These are phyloP conservation scores for Colletotrichum cereale DNA, from an alignment of 2,329 filamentous ascomycete species.

Conservation along the genomic window DNA sequence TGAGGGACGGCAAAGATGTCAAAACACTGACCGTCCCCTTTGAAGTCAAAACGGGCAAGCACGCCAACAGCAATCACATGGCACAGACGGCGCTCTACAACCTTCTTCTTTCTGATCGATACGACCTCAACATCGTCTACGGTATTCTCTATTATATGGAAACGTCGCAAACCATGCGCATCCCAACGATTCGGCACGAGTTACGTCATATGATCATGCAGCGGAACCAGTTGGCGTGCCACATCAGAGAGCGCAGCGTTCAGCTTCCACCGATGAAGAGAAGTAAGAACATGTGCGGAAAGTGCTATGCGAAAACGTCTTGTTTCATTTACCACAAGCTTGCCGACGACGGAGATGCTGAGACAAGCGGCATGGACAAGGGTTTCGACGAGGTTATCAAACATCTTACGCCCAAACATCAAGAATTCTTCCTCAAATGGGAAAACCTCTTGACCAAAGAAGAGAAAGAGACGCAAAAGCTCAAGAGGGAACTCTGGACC, in stretches of 20 bases:
- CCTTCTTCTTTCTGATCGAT: constrained; percentile 90
- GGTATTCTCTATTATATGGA: constrained; percentile 97
- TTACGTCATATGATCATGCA: constrained; percentile 97
- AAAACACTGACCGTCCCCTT: constrained; percentile 88
- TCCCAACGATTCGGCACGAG: constrained; percentile 88
- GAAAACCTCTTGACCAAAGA: constrained; percentile 93
- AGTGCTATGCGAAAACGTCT: constrained; percentile 89
- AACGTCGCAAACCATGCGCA: constrained; percentile 84
- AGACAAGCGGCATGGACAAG: constrained; percentile 83
- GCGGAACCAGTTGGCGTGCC: constrained; percentile 88
- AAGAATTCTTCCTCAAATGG: constrained; percentile 94
- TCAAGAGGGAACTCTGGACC: constrained; percentile 93
- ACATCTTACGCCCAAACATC: constrained; percentile 80
- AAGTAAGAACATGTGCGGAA: constrained; percentile 83
- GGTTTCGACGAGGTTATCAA: constrained; percentile 86
- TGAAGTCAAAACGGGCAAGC: constrained; percentile 94
- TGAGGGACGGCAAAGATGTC: constrained; percentile 76
- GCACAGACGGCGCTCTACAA: constrained; percentile 97
- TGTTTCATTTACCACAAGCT: constrained; percentile 97
- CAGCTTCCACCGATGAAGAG: constrained; percentile 89
- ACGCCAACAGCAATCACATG: constrained; percentile 83
- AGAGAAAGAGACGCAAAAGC: constrained; percentile 89
- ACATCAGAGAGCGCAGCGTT: constrained; percentile 82
- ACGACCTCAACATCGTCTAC: constrained; percentile 91
- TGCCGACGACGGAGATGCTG: constrained; percentile 83